Percentiles rank a stretch among this genome's conserved stretches.
phyloP scores from a whole-genome alignment of 2,329 filamentous ascomycete species.

The Claviceps africana region DNA sequence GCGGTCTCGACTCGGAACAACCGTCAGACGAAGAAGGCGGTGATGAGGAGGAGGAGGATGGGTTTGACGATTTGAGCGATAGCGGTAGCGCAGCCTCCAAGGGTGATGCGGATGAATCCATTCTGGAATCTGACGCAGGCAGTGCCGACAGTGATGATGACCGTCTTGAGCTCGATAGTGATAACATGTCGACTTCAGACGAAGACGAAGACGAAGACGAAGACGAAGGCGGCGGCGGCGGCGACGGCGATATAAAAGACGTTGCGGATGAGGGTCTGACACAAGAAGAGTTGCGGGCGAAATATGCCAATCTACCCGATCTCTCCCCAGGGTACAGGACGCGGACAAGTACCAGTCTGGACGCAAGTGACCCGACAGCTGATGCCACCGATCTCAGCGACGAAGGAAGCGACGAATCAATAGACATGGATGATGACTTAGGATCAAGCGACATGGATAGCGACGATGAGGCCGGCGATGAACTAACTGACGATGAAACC shows the following conservation, averaged over 20 bases:
- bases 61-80: conserved; percentile 31
- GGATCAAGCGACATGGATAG: conserved; percentile 39
- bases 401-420: conserved; percentile 49
- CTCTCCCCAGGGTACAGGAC: conserved; percentile 16
- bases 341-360: conserved; percentile 9
- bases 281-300: conserved; percentile 52
- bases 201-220: conserved; percentile 52
- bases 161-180: conserved; percentile 25
- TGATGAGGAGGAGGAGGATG: conserved; percentile 29
- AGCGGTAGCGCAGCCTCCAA: conserved; percentile 25
- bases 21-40: conserved; percentile 25
- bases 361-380: conserved; percentile 11
- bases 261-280: conserved; percentile 51
- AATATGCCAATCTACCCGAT: conserved; percentile 52
- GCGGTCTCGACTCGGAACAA: conserved; percentile 38
- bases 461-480: conserved; percentile 24
- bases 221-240: conserved; percentile 49
- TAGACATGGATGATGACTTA: conserved; percentile 55
- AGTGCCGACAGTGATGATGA: conserved; percentile 24
- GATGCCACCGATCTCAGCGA: conserved; percentile 19
- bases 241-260: conserved; percentile 39
- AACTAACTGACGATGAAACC: conserved; percentile 21
- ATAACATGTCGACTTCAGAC: conserved; percentile 47
- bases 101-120: conserved; percentile 19
- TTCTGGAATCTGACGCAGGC: conserved; percentile 20